Evolutionary conservation across 2,329 filamentous ascomycete species (phyloP), one percentile per base, ranked within the genome.

Genomic region (Mycosphaerella sp.): DNA sequence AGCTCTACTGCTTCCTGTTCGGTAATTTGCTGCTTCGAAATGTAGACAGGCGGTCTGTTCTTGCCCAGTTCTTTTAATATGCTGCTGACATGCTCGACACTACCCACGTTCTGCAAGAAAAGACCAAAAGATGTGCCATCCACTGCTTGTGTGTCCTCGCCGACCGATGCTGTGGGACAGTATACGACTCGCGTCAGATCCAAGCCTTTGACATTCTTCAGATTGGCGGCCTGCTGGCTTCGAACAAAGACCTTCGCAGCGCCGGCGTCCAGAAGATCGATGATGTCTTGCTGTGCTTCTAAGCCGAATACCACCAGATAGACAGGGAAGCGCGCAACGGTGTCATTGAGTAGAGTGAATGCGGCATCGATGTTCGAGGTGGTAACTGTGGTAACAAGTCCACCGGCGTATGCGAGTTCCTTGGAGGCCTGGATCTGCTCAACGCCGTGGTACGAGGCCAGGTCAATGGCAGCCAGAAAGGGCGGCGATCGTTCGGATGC

Each of bases 161-260:
- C 71, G 1, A 73, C 67, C 30, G 82, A 67, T 7, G 73, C 74
- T 6, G 62, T 62, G 0, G 65, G 65, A 37, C 57, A 55, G 30
- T 82, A 71, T 7, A 82, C 76, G n/a, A 85, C 67, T 42, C 82
- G 73, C 50, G 76, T 75, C 7, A 76, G 73, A 53, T 76, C 72
- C 39, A 83, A 71, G 27, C 76, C 75, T 59, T 76, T 70, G 59
- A 76, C 70, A 43, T 72, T 61, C 45, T 76, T 70, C 39, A 86
- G 70, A 14, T 72, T 68, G 36, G 75, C 73, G 47, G 94, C 73
- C 66, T 89, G 85, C 50, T 82, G 77, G 42, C 83, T 79, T 14
- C 79, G 79, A 44, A 95, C 86, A 68, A 97, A 93, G 56, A 93
- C 85, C 67, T 85, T 93, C 46, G 83, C 80, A 6, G 89, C 89